Conservation (phyloP, 768 basidiomycete species). For the Cyclocybe aegerita region DNA sequence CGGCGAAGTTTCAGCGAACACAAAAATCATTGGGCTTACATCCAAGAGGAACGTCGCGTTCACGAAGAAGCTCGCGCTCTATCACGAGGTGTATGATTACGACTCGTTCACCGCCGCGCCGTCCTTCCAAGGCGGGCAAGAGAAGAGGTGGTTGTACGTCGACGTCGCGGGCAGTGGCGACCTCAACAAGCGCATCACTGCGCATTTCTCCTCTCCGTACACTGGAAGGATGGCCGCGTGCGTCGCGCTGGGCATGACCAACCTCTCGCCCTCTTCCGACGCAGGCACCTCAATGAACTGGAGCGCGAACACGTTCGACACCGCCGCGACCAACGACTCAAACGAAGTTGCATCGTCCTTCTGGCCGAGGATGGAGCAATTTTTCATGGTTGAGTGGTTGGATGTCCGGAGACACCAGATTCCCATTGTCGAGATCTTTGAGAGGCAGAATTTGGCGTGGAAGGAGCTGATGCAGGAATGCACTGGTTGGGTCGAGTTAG, state of each 20-base stretch:
- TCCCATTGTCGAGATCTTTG: constrained; percentile 43
- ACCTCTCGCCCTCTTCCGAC: constrained; percentile 45
- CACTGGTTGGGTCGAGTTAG: constrained; percentile 51
- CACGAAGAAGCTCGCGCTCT: constrained; percentile 52
- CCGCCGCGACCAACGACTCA: not conserved
- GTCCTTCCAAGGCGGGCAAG: constrained; percentile 25
- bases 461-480: constrained; percentile 57
- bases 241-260: constrained; percentile 57
- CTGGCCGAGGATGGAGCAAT: constrained; percentile 44
- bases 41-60: constrained; percentile 55
- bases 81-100: constrained; percentile 58
- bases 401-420: constrained; percentile 51
- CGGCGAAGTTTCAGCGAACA: constrained; percentile 23
- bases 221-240: constrained; percentile 35
- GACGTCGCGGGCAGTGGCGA: constrained; percentile 61
- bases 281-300: constrained; percentile 32
- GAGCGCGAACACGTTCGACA: constrained; percentile 35
- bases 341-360: constrained; percentile 19
- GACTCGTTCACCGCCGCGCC: constrained; percentile 35
- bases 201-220: constrained; percentile 39
- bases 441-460: constrained; percentile 58
- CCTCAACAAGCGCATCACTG: constrained; percentile 44
- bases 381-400: constrained; percentile 75
- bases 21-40: constrained; percentile 58
- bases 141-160: constrained; percentile 53